Evolutionary conservation across 2,329 filamentous ascomycete species (phyloP).

Genomic region (Byssoonygena ceratinophila): DNA sequence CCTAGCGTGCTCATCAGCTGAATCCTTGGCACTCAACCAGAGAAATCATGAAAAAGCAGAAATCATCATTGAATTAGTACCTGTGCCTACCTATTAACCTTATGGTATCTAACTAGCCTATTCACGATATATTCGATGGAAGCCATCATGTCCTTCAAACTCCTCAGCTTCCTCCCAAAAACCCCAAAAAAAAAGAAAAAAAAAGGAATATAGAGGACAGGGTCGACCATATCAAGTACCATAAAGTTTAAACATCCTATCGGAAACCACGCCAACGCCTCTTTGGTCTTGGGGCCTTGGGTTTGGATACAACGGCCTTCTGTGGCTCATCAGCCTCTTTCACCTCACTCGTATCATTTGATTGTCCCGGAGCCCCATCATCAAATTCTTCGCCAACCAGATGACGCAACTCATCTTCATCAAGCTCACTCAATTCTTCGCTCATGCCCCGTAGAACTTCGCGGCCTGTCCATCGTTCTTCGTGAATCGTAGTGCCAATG

Average conservation of each 20-base stretch:
- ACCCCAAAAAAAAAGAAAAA: not conserved
- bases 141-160: not conserved
- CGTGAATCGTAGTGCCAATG: conserved; percentile 65
- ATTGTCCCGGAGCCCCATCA: conserved; percentile 12
- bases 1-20: not conserved
- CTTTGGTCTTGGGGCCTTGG: conserved; percentile 24
- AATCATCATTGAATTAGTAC: not conserved
- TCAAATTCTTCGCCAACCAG: conserved; percentile 45
- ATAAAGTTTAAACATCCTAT: conserved; percentile 3
- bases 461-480: conserved; percentile 62
- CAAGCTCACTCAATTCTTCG: conserved; percentile 82
- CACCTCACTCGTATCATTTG: not conserved
- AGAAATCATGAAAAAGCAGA: not conserved
- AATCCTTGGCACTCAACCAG: not conserved
- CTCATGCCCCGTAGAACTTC: conserved; percentile 64
- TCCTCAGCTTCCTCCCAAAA: not conserved
- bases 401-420: conserved; percentile 77
- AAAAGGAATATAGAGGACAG: conserved; percentile 1
- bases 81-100: not conserved
- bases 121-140: not conserved
- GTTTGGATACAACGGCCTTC: not conserved
- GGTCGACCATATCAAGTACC: not conserved
- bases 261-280: conserved; percentile 27
- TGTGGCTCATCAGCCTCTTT: not conserved
- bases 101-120: conserved; percentile 2